Conservation (phyloP, 768 basidiomycete genomes). For the Crassisporium funariophilum region DNA sequence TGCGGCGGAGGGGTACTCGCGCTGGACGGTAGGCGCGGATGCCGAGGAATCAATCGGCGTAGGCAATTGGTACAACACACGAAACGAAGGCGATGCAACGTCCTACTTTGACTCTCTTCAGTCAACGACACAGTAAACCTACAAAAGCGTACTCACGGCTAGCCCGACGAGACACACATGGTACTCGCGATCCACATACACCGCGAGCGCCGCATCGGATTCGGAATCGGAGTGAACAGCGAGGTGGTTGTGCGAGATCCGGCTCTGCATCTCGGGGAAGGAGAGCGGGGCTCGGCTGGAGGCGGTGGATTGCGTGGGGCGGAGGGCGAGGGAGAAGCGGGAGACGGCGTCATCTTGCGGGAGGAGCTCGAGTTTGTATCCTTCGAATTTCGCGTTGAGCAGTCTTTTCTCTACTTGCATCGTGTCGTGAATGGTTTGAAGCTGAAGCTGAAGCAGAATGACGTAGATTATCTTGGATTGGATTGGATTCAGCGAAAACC, state of each 20-base stretch:
- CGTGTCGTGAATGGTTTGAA: too few species aligned
- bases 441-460: too few species aligned
- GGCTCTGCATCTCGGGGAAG: slow-evolving; percentile 81
- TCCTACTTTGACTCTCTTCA: slow-evolving; percentile 45
- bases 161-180: slow-evolving; percentile 63
- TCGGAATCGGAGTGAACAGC: too few species aligned
- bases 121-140: slow-evolving; percentile 4
- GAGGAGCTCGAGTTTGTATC: slow-evolving; percentile 72
- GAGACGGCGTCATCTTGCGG: slow-evolving; percentile 56
- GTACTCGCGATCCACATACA: slow-evolving; percentile 70
- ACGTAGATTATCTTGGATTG: too few species aligned
- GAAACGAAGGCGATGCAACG: slow-evolving; percentile 51
- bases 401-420: too few species aligned
- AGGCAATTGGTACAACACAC: slow-evolving; percentile 62
- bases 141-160: slow-evolving; percentile 22
- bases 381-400: slow-evolving; percentile 83
- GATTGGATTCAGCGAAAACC: too few species aligned
- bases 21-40: slow-evolving; percentile 41
- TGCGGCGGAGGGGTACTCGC: slow-evolving; percentile 75
- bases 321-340: slow-evolving; percentile 52
- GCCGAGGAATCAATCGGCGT: slow-evolving; percentile 44
- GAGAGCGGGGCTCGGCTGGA: slow-evolving; percentile 65
- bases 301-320: slow-evolving; percentile 61
- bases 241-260: slow-evolving; percentile 86
- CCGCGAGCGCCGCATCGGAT: slow-evolving; percentile 45